phyloP scores from a whole-genome alignment of 2,329 filamentous ascomycete genomes.

The Didymellaceae sp. region DNA sequence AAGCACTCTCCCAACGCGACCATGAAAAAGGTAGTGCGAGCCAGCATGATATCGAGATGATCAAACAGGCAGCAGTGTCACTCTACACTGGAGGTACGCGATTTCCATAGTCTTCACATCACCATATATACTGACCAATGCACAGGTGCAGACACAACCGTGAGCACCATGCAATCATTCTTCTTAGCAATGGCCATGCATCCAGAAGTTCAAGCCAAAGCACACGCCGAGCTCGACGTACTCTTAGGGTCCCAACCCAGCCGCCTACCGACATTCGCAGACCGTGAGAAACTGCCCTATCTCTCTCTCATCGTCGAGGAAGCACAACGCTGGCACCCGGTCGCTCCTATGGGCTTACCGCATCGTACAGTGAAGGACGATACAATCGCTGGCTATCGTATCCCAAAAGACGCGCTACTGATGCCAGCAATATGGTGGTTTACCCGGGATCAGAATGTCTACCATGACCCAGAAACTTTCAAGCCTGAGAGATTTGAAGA shows the following conservation, averaged over 20 bases:
- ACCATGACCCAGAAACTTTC: conserved; percentile 49
- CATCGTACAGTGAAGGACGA: conserved; percentile 45
- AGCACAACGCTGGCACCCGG: conserved; percentile 52
- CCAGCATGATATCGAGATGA: conserved; percentile 37
- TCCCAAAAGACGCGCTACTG: conserved; percentile 50
- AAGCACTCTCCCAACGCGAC: conserved; percentile 23
- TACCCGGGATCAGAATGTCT: conserved; percentile 48
- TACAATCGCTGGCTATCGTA: conserved; percentile 46
- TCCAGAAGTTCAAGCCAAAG: conserved; percentile 56
- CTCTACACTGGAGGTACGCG: conserved; percentile 50
- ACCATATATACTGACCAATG: neutral
- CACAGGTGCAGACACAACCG: conserved; percentile 50
- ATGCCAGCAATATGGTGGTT: conserved; percentile 51
- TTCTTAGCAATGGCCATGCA: conserved; percentile 61
- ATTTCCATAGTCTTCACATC: neutral
- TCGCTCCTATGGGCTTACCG: conserved; percentile 41
- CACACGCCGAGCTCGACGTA: conserved; percentile 55
- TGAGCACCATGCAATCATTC: conserved; percentile 53
- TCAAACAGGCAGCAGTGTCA: conserved; percentile 50
- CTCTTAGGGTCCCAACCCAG: conserved; percentile 50
- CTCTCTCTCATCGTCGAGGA: conserved; percentile 45
- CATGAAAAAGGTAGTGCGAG: conserved; percentile 32
- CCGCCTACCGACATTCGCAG: conserved; percentile 56
- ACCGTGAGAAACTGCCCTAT: conserved; percentile 52
- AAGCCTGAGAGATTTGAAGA: conserved; percentile 53